Evolutionary conservation across 148 eudicot species (phyloP).

Genomic region (Spergularia marina): DNA sequence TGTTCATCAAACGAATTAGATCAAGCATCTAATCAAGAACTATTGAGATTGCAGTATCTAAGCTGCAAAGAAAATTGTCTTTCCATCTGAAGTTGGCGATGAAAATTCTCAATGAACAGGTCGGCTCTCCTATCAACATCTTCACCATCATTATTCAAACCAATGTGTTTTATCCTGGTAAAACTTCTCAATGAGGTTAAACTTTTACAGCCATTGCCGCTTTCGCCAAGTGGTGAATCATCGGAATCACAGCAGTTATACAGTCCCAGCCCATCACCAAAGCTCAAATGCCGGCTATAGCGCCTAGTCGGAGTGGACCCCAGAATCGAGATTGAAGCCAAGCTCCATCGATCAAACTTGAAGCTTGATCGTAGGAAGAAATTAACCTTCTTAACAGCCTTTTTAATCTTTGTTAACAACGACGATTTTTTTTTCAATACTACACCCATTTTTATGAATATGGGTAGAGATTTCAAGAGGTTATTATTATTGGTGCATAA

Average conservation of each 20-base stretch:
- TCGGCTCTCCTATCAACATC: conserved; percentile 72
- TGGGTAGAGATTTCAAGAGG: background rate
- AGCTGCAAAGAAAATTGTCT: conserved; percentile 70
- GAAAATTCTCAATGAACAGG: conserved; percentile 62
- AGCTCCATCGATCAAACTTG: conserved; percentile 21
- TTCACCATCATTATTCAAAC: conserved; percentile 20
- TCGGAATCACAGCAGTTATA: conserved; percentile 20
- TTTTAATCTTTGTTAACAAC: conserved; percentile 24
- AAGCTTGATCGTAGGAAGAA: conserved; percentile 20
- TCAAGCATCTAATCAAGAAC: background rate
- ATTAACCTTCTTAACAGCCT: conserved; percentile 27
- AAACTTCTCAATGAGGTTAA: conserved; percentile 30
- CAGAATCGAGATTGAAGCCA: conserved; percentile 19
- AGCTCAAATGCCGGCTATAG: conserved; percentile 31
- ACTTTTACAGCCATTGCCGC: background rate
- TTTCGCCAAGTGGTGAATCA: background rate
- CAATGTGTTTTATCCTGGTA: conserved; percentile 17
- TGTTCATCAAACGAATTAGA: too few species aligned
- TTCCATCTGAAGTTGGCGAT: conserved; percentile 54
- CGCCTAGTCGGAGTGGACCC: conserved; percentile 3
- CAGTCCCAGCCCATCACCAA: conserved; percentile 13
- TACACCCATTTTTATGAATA: background rate
- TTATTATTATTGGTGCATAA: background rate
- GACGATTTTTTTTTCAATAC: conserved; percentile 19
- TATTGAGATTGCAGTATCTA: conserved; percentile 39